Base-by-base conservation (phyloP, 1,139 yeast genomes). In the Lodderomyces oxycetoniae region DNA sequence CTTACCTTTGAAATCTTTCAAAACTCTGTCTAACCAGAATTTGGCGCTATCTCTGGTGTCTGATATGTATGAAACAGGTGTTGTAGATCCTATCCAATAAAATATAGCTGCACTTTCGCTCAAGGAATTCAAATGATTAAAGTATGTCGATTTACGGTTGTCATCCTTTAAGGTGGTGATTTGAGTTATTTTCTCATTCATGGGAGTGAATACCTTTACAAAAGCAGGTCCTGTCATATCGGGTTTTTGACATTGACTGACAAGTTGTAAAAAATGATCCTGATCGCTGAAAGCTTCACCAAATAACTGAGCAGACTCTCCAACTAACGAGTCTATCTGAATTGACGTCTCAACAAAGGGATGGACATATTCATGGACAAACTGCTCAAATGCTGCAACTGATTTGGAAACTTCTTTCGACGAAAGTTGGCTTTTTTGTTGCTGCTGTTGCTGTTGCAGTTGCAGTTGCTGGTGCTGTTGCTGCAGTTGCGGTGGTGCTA, bases 1-100 rank as follows among this genome's bases (percentile, higher is more conserved):
- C 37, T 74, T 64, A 9, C 79, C 94, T 55, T 75, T 86, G 62
- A 63, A 78, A 42, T 87, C 96, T 59, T 88, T 89, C 57, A 88
- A 61, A 27, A 89, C 81, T 49, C 95, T 74, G 61, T 93, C 89
- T 20, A 95, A 77, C 87, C 96, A 93, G 61, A 89, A 93, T 53
- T 83, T 91, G 26, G 96, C 87, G 27, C 94, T 77, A 50, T 93
- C 98, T 53, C 82, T 85, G 61, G 80, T 84, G 46, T 89, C 96
- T 3, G 83, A 76, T 41, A 93, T 74, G 45, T 71, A 75, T 1
- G 87, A 75, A 12, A 79, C 77, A 0, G 87, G 85, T 4, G 89
- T 79, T 3, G 71, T 76, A 11, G 77, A 73, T 15, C 85, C 77
- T 42, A 89, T 74, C 99, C 99, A 93, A 13, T 95, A 94, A 41